Percentiles rank a stretch among this genome's conserved stretches.
Conservation (phyloP, 2,329 filamentous ascomycete species). For the Xylaria sp. region DNA sequence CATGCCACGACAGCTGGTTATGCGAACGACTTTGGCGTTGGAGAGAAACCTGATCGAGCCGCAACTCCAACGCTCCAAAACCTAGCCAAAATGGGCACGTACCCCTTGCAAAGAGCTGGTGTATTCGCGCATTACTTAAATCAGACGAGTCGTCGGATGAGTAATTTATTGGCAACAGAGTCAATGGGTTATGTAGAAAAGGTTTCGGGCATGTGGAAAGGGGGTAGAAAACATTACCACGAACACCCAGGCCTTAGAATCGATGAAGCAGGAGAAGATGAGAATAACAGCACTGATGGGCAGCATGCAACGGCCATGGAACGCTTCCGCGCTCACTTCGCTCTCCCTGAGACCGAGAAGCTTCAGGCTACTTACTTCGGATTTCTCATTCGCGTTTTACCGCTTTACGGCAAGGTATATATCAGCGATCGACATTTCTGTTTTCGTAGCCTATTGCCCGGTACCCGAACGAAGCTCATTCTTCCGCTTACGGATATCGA, state of each 20-base stretch:
- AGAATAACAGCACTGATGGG: conserved; percentile 66
- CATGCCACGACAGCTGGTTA: conserved; percentile 52
- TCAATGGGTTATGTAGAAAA: conserved; percentile 98
- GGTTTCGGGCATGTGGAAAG: conserved; percentile 96
- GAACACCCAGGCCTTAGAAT: conserved; percentile 63
- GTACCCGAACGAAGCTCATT: conserved; percentile 91
- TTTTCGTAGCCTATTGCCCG: conserved; percentile 89
- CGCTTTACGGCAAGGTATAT: conserved; percentile 96
- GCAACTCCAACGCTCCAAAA: conserved; percentile 60
- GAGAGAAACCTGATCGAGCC: conserved; percentile 44
- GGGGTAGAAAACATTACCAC: conserved; percentile 88
- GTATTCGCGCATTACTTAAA: conserved; percentile 85
- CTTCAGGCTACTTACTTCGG: conserved; percentile 91
- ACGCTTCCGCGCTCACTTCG: conserved; percentile 89
- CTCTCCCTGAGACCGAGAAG: conserved; percentile 82
- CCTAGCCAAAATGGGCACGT: conserved; percentile 71
- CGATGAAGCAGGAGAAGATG: conserved; percentile 64
- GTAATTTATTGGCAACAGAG: conserved; percentile 82
- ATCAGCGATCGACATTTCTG: conserved; percentile 89
- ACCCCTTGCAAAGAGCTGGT: conserved; percentile 84
- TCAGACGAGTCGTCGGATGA: conserved; percentile 81
- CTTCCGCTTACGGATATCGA: conserved; percentile 91
- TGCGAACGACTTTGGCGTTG: conserved; percentile 45
- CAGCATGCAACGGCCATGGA: conserved; percentile 75
- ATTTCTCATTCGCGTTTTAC: conserved; percentile 88